phyloP scores from a whole-genome alignment of 2,329 filamentous ascomycete genomes.

The Allantophomopsis lycopodina region DNA sequence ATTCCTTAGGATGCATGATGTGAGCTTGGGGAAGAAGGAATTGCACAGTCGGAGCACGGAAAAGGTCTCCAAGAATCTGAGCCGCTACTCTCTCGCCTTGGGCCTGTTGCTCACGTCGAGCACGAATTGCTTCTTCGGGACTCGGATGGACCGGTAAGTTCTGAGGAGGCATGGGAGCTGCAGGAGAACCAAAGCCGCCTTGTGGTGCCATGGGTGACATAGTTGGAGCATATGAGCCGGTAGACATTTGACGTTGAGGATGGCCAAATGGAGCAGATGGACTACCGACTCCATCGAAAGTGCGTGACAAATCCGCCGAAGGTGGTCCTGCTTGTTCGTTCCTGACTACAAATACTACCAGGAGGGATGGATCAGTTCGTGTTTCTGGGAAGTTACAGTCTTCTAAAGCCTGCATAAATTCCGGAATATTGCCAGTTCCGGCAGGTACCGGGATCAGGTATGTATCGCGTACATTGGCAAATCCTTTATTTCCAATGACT shows the following conservation, averaged over 20 bases:
- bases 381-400: conserved; percentile 66
- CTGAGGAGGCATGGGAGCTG: conserved; percentile 6
- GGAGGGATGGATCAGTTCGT: conserved; percentile 60
- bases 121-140: conserved; percentile 14
- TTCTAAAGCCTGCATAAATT: conserved; percentile 80
- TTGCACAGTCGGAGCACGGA: conserved; percentile 49
- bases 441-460: conserved; percentile 80
- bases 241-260: conserved; percentile 29
- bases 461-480: conserved; percentile 71
- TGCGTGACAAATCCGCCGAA: conserved; percentile 5
- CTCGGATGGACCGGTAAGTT: conserved; percentile 18
- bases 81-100: conserved; percentile 42
- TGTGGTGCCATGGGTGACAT: conserved; percentile 40
- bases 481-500: conserved; percentile 65
- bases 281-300: conserved; percentile 12
- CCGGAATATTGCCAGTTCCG: conserved; percentile 58
- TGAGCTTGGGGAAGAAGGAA: conserved; percentile 58
- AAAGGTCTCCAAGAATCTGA: conserved; percentile 47
- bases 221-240: conserved; percentile 24
- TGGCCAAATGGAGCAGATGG: conserved; percentile 21
- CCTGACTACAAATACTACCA: conserved; percentile 76
- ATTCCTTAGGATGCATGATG: conserved; percentile 56
- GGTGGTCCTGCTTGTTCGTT: conserved; percentile 27
- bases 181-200: conserved; percentile 13
- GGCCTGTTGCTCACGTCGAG: conserved; percentile 27